Base-by-base conservation (phyloP, 2,329 filamentous ascomycete species). In the Neonectria neomacrospora region DNA sequence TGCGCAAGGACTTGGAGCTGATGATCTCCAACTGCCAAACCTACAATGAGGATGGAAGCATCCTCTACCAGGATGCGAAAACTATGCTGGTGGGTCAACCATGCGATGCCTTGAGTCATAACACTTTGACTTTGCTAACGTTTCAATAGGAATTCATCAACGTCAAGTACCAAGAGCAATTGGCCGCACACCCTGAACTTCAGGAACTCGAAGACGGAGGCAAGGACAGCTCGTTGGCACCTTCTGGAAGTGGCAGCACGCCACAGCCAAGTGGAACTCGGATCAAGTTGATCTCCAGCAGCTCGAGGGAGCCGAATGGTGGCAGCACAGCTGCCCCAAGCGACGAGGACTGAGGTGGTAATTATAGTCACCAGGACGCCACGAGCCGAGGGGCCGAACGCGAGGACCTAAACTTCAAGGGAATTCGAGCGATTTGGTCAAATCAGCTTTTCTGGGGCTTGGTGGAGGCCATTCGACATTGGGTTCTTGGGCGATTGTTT, bases 11-110 rank as follows among this genome's bases (percentile, higher is more conserved):
- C 75, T 90, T 99, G 66, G 88, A 89, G 54, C 81, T 95, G 67
- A 87, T 99, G 79, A 96, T 94, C 77, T 89, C 86, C 76, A 99
- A 99, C 78, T 97, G 95, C 69, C 88, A 93, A 77, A 96, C 92
- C 3, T 99, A 97, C 83, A 99, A 99, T 74, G 96, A 99, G 79
- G 96, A 98, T 75, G 92, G 91, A 61, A 97, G 94, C 78, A 83
- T 96, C 72, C 86, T 99, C 57, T 98, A 94, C 81, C 87, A 92
- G 74, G 96, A 99, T 83, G 95, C 95, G 53, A 94, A 94, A 78
- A 85, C 91, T 58, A 97, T 99, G 79, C 92, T 97, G 86, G 94
- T 97, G 82, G 70, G 63, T 59, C 11, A 28, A 18, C 20, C 18
- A 39, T 44, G 1, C 9, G 34, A 22, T 34, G 32, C 23, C 34